Base-by-base conservation (phyloP, 495 filamentous ascomycete species). In the Aspergillus sclerotiicarbonarius region DNA sequence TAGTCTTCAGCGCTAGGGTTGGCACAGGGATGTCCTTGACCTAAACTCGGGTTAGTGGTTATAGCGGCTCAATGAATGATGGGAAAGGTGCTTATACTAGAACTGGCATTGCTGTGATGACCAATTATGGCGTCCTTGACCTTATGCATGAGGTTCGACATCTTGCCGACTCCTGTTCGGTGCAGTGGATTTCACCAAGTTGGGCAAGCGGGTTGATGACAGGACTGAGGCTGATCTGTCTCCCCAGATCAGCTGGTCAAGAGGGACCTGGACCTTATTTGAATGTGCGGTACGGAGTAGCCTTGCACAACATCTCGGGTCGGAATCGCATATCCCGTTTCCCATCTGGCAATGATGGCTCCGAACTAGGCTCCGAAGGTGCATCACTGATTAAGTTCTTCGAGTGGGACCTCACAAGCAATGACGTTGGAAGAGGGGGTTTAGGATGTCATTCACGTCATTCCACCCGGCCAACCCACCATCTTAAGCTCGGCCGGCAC, bases 61-160 rank as follows among this genome's bases (percentile, higher is more conserved):
- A 9, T 54, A 5, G 31, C 21, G n/a, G 15, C 10, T 18, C 12
- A 31, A 20, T 18, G 3, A n/a, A 6, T 6, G 13, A 16, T 44
- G 13, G 15, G 6, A 32, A 18, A n/a, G 6, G 21, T 35, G 45
- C n/a, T 9, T 41, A 32, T 54, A 62, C 54, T 61, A 20, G 63
- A 60, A 13, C 59, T 61, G 30, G 52, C 59, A 31, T 60, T 63
- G 63, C 55, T 21, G 16, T 68, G 64, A 51, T 68, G 63, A 45
- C 72, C 62, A 53, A 80, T 74, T 56, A 91, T 60, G 65, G 80
- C 85, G 35, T 90, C 83, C 75, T 90, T 91, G 72, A 89, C 79
- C 65, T 90, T 91, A 78, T 90, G 81, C 63, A 89, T 68, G 59
- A 91, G 70, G 58, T 76, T 70, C 21, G 85, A 87, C 87, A 90